Base-by-base conservation (phyloP, 2,329 filamentous ascomycete genomes). In the Plectosphaerella sp. region DNA sequence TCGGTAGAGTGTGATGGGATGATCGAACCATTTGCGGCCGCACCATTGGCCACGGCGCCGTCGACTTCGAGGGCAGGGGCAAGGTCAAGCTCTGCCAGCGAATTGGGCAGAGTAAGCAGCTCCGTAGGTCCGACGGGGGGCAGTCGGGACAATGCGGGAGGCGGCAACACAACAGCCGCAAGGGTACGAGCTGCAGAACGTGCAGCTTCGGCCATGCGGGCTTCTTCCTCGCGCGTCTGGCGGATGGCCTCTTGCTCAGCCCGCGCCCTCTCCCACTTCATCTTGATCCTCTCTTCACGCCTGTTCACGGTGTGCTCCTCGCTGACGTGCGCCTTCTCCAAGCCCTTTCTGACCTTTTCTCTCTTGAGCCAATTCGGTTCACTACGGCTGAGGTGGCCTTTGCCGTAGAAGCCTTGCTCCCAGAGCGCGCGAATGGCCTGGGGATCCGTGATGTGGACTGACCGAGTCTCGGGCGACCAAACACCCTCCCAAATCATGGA, bases 391-490 rank as follows among this genome's bases (percentile, higher is more conserved):
- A 97, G 75, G 61, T 78, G 93, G 45, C 94, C 94, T 69, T 97
- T 97, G 47, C 95, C 95, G 69, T 93, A 99, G 71, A 99, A 99
- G 5, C 94, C 94, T 73, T 95, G 90, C 69, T 96, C 89, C 94
- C 95, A 99, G 22, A 99, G 71, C 1, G 87, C 90, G 51, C 88
- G 80, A 56, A 95, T 86, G 4, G 90, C 86, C 51, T 78, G 77
- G 24, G 84, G 76, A 66, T 97, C 87, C 16, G 84, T 90, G 52
- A 99, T 79, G 65, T 96, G 90, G 15, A 99, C 81, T 1, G 91
- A 94, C 28, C 86, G 83, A 4, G 91, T 95, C 52, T 87, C 82
- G 2, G 82, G 71, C n/a, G 91, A 93, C 78, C 93, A 97, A 58
- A 87, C 81, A 48, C 87, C 93, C 47, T 80, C 74, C 65, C 94